These are phyloP conservation scores for Tetrapisispora arboricola DNA, from an alignment of 805 yeast species.

Conservation along the genomic window DNA sequence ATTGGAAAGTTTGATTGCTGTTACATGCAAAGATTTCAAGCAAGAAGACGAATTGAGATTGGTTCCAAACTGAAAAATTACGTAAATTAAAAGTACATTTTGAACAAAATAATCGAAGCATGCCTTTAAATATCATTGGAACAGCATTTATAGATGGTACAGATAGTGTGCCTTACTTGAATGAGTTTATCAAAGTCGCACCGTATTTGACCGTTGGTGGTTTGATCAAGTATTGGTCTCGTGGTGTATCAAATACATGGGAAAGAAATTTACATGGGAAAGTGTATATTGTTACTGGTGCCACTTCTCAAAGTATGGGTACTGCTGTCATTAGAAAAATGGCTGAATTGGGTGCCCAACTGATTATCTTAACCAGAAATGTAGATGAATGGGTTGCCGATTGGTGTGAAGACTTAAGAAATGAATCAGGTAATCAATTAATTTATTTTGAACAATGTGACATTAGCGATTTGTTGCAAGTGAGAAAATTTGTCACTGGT, in stretches of 20 bases:
- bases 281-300: slow-evolving; percentile 82
- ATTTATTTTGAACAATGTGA: slow-evolving; percentile 91
- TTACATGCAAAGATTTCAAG: too few species aligned
- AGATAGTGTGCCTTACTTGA: slow-evolving; percentile 65
- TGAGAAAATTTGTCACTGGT: slow-evolving; percentile 82
- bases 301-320: slow-evolving; percentile 79
- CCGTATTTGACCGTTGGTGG: slow-evolving; percentile 43
- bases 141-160: slow-evolving; percentile 63
- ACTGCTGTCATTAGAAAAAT: slow-evolving; percentile 62
- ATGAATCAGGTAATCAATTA: slow-evolving; percentile 55
- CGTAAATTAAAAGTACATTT: neutral
- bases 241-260: slow-evolving; percentile 82
- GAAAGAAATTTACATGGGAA: slow-evolving; percentile 86
- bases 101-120: slow-evolving; percentile 18
- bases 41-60: too few species aligned
- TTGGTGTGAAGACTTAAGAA: slow-evolving; percentile 67
- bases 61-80: neutral
- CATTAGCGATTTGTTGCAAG: slow-evolving; percentile 56
- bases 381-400: slow-evolving; percentile 71
- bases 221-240: slow-evolving; percentile 58
- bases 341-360: slow-evolving; percentile 78
- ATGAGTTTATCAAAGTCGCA: slow-evolving; percentile 41
- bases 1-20: too few species aligned
- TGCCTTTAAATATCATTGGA: slow-evolving; percentile 84
- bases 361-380: slow-evolving; percentile 60